phyloP scores from a whole-genome alignment of 2,329 filamentous ascomycete species.

The Tricladium varicosporioides region DNA sequence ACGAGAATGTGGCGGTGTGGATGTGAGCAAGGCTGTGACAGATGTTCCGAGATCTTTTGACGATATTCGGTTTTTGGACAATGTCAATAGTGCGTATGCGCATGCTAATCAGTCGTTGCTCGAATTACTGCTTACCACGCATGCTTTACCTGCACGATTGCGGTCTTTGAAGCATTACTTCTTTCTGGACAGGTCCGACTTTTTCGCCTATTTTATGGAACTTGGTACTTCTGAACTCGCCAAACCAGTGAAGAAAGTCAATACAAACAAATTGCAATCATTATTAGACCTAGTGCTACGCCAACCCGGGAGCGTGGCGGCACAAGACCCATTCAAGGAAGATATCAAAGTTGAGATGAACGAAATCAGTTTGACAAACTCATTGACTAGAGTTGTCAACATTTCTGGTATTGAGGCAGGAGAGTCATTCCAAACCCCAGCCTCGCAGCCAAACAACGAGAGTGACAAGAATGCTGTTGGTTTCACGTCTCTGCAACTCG shows the following conservation, averaged over 20 bases:
- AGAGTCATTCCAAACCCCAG: conserved; percentile 72
- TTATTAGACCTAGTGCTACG: conserved; percentile 86
- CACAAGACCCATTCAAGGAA: conserved; percentile 95
- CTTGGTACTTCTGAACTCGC: conserved; percentile 84
- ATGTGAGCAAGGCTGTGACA: conserved; percentile 82
- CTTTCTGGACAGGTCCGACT: conserved; percentile 96
- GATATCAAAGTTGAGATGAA: conserved; percentile 98
- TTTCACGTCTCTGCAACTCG: conserved; percentile 89
- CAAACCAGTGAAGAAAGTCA: conserved; percentile 79
- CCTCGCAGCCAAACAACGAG: conserved; percentile 63
- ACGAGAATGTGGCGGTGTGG: conserved; percentile 92
- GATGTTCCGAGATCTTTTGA: conserved; percentile 93
- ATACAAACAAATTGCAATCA: conserved; percentile 74
- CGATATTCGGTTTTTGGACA: conserved; percentile 87
- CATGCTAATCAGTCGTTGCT: conserved; percentile 93
- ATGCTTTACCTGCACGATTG: conserved; percentile 82
- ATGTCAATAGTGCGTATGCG: conserved; percentile 92
- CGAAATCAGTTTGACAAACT: conserved; percentile 87
- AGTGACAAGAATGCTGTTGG: conserved; percentile 85
- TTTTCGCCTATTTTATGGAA: conserved; percentile 97
- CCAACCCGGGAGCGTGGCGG: conserved; percentile 92
- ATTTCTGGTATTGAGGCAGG: conserved; percentile 94
- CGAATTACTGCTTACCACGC: conserved; percentile 86
- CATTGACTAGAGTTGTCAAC: conserved; percentile 92
- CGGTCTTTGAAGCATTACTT: conserved; percentile 97